These are phyloP conservation scores for Fusarium proliferatum DNA, from an alignment of 2,329 filamentous ascomycete genomes.

Conservation along the genomic window DNA sequence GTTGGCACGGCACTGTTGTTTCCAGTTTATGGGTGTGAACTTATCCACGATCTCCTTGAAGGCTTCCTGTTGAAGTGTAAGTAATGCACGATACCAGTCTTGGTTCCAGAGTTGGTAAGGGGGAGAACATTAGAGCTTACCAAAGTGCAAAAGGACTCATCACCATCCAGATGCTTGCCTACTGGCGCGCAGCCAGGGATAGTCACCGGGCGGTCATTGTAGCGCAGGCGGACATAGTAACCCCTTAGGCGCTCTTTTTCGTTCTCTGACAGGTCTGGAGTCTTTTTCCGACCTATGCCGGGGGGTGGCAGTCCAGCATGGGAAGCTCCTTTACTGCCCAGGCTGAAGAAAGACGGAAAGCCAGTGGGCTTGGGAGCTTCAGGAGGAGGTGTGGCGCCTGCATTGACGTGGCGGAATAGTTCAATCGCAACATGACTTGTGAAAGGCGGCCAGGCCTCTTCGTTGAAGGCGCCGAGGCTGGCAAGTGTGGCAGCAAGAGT, in stretches of 20 bases:
- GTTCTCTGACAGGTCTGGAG: slow-evolving; percentile 63
- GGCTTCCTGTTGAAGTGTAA: slow-evolving; percentile 68
- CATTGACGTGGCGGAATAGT: slow-evolving; percentile 73
- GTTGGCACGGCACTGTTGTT: slow-evolving; percentile 61
- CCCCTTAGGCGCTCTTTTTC: slow-evolving; percentile 73
- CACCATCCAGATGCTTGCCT: slow-evolving; percentile 86
- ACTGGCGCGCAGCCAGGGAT: slow-evolving; percentile 82
- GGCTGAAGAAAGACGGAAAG: slow-evolving; percentile 44
- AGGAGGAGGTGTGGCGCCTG: slow-evolving; percentile 27
- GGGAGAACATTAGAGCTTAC: slow-evolving; percentile 57
- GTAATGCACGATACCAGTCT: not conserved
- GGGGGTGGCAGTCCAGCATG: slow-evolving; percentile 48
- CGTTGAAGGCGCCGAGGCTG: slow-evolving; percentile 81
- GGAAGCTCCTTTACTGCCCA: slow-evolving; percentile 25
- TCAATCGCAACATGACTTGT: slow-evolving; percentile 93
- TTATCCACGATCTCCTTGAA: slow-evolving; percentile 95
- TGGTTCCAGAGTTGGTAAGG: not conserved
- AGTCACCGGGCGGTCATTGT: slow-evolving; percentile 85
- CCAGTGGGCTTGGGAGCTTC: slow-evolving; percentile 27
- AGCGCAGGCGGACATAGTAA: slow-evolving; percentile 90
- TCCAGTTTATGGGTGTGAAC: slow-evolving; percentile 86
- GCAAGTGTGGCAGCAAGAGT: slow-evolving; percentile 84
- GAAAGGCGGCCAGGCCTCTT: slow-evolving; percentile 86
- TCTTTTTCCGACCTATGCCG: slow-evolving; percentile 70
- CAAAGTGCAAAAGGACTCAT: slow-evolving; percentile 91